Base-by-base conservation (phyloP, 768 basidiomycete genomes). In the Hysterangium stoloniferum region DNA sequence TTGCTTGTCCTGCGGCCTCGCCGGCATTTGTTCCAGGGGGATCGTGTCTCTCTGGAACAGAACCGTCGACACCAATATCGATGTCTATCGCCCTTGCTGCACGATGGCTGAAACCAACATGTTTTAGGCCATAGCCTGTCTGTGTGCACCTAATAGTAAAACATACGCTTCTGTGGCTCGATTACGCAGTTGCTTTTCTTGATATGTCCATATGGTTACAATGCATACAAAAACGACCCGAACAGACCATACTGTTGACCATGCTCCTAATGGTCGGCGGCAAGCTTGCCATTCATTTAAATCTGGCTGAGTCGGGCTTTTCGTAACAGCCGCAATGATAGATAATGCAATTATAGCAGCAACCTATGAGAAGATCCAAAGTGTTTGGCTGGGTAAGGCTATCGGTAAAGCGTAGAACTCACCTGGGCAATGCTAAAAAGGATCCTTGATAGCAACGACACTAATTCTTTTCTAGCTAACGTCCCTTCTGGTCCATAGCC, bases 221-320 rank as follows among this genome's bases (percentile, higher is more conserved):
- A 59, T 57, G 32, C 71, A 67, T 7, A 77, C 75, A 31, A 84
- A 57, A 9, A 69, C 60, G 1, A 75, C 75, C 45, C 80, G 70
- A 17, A 72, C 66, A 22, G 80, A 61, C 84, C 84, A 86, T 4
- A 86, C 66, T 31, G 72, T 69, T 45, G 80, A 75, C 84, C 84
- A 86, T 2, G 70, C 65, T 5, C 85, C 84, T 22, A 86, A 62
- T 6, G 84, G 84, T 15, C 78, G 72, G 37, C 70, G 70, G 56
- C 84, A 86, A 0, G 80, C 80, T 22, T 65, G 57, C 71, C 83
- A 83, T 65, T 86, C 84, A 42, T 70, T 73, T 34, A 67, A 47
- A 3, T 50, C 54, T 2, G 64, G 61, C 32, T 68, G 41, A 0
- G 63, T 68, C 2, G 76, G 76, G 55, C 77, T 82, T 55, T 67